phyloP scores from a whole-genome alignment of 2,329 filamentous ascomycete genomes.

The Colletotrichum australisinense region DNA sequence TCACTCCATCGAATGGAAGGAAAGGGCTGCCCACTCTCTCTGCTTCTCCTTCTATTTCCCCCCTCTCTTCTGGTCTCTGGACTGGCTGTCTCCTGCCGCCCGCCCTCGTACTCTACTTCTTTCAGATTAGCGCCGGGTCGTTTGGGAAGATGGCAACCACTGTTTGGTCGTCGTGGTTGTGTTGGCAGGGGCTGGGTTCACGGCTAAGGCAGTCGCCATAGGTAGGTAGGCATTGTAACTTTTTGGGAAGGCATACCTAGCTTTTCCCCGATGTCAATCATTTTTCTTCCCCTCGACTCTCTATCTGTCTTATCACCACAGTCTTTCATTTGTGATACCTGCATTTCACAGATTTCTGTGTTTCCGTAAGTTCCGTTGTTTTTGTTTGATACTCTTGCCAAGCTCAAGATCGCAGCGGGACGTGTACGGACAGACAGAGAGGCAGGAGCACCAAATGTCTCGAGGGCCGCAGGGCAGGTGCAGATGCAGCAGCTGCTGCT shows the following conservation, averaged over 20 bases:
- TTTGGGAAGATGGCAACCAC: background rate
- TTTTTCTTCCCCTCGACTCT: too few species aligned
- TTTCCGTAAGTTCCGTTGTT: background rate
- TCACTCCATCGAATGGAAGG: background rate
- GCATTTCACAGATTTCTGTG: background rate
- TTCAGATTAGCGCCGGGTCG: background rate
- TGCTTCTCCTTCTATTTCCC: background rate
- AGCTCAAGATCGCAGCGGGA: background rate
- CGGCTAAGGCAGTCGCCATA: background rate
- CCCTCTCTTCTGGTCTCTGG: background rate
- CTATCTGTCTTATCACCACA: too few species aligned
- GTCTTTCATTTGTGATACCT: too few species aligned
- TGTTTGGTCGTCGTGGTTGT: background rate
- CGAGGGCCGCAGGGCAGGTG: background rate
- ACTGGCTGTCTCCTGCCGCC: background rate
- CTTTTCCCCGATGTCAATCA: background rate
- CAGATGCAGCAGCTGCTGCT: background rate
- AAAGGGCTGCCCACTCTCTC: conserved; percentile 1
- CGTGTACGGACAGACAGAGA: background rate
- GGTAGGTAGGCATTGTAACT: background rate
- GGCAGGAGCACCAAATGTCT: background rate
- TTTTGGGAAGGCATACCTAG: background rate
- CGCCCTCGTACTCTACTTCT: conserved; percentile 14
- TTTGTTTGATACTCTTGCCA: too few species aligned
- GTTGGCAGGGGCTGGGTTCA: background rate